Percentiles rank a stretch among this genome's conserved stretches.
phyloP scores from a whole-genome alignment of 2,329 filamentous ascomycete genomes.

The Microcyclospora pomicola region DNA sequence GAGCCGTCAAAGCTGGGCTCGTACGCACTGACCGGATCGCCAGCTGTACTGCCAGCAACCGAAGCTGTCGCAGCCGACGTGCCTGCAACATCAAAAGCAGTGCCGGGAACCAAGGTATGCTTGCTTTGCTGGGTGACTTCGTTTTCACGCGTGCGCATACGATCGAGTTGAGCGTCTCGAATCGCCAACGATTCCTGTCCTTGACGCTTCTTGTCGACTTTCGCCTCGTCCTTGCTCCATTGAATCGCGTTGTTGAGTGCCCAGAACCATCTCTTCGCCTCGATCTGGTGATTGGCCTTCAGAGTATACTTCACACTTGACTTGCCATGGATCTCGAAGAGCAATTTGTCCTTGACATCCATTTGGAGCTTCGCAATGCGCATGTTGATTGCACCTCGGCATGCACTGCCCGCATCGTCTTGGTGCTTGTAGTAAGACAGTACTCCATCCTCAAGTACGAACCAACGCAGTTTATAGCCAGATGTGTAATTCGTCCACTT shows the following conservation, averaged over 20 bases:
- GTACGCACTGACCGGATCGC: slow-evolving; percentile 45
- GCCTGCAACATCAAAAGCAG: slow-evolving; percentile 36
- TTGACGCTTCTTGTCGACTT: slow-evolving; percentile 69
- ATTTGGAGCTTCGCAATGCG: slow-evolving; percentile 87
- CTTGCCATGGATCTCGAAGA: slow-evolving; percentile 95
- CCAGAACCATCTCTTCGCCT: slow-evolving; percentile 99
- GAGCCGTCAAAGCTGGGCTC: slow-evolving; percentile 44
- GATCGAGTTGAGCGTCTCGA: slow-evolving; percentile 54
- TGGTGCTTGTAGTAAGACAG: slow-evolving; percentile 99
- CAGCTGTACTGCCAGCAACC: slow-evolving; percentile 32
- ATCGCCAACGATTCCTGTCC: slow-evolving; percentile 62
- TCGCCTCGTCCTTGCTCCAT: slow-evolving; percentile 93
- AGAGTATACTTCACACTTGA: slow-evolving; percentile 97
- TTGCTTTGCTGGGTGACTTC: slow-evolving; percentile 11
- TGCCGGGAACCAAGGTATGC: slow-evolving; percentile 23
- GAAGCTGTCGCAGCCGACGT: slow-evolving; percentile 24
- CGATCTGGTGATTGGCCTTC: slow-evolving; percentile 94
- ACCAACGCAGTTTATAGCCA: slow-evolving; percentile 94
- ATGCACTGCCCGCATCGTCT: slow-evolving; percentile 90
- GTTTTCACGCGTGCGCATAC: slow-evolving; percentile 24
- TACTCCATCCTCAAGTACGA: slow-evolving; percentile 92
- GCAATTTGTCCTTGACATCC: slow-evolving; percentile 93
- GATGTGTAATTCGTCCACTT: slow-evolving; percentile 99
- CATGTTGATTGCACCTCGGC: slow-evolving; percentile 97
- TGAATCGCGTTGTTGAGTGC: slow-evolving; percentile 97